Evolutionary conservation across 257 asterid genomes (phyloP).

Genomic region (Paraleonurus japonicus): DNA sequence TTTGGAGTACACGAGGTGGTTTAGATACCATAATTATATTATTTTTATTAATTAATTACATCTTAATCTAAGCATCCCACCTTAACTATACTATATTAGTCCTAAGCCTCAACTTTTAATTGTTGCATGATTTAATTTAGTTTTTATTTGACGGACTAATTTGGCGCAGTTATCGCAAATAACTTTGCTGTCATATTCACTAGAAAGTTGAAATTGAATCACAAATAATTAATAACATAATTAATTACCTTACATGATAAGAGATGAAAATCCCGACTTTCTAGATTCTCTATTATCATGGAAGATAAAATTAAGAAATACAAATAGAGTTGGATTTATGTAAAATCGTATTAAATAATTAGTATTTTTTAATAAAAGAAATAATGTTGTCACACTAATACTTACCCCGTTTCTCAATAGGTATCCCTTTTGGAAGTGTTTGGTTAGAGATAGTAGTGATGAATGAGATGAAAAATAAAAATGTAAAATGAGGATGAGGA

Average conservation of each 20-base stretch:
- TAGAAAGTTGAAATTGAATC: slow-evolving; percentile 34
- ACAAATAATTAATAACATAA: background rate
- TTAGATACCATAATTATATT: slow-evolving; percentile 35
- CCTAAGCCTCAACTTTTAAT: slow-evolving; percentile 19
- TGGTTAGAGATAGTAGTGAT: too few species aligned
- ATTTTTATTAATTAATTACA: slow-evolving; percentile 20
- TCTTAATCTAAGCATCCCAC: slow-evolving; percentile 30
- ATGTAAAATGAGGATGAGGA: too few species aligned
- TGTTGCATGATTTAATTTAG: slow-evolving; percentile 8
- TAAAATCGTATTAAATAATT: too few species aligned
- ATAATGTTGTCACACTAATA: too few species aligned
- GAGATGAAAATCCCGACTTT: background rate
- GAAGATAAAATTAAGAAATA: background rate
- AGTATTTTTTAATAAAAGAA: too few species aligned
- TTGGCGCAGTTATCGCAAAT: slow-evolving; percentile 17
- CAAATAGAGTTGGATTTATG: too few species aligned
- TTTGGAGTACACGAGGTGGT: slow-evolving; percentile 22
- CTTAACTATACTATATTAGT: slow-evolving; percentile 20
- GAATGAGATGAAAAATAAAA: too few species aligned
- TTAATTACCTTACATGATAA: slow-evolving; percentile 7
- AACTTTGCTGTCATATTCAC: slow-evolving; percentile 32
- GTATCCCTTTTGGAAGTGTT: too few species aligned
- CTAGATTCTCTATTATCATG: slow-evolving; percentile 10
- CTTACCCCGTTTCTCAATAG: too few species aligned
- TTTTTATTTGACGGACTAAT: slow-evolving; percentile 15